Base-by-base conservation (phyloP, 495 filamentous ascomycete genomes). In the Xylaria sp. region DNA sequence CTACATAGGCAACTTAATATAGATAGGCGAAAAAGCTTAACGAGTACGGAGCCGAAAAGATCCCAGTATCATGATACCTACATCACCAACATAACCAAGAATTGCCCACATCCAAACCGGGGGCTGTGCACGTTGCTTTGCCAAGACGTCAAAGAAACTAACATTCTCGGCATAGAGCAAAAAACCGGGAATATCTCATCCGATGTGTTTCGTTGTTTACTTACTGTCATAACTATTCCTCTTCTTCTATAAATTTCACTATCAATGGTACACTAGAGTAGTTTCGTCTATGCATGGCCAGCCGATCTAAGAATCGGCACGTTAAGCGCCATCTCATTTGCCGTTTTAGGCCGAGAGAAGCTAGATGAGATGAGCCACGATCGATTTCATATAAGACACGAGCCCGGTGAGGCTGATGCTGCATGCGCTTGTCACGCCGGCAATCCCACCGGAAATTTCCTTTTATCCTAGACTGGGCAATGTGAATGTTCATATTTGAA, bases 271-370 rank as follows among this genome's bases (percentile, higher is more conserved):
- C 55, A 24, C 9, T 29, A 31, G 11, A 52, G 53, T 29, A 58
- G 33, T 8, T 21, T 37, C 6, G 2, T 17, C 7, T 50, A 14
- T 17, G 52, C 46, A 31, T 55, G 52, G 12, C 26, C 14, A 55
- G 52, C 52, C 24, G 52, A 55, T 29, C 52, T 29, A 15, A 55
- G 26, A 11, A 17, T 4, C 52, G 24, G 48, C n/a, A 50, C n/a
- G 48, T 24, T 8, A 55, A 55, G 14, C 1, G 21, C 41, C 26
- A 37, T 35, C 62, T 65, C 62, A 65, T 65, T 65, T 52, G 17
- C 62, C 29, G 44, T 50, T 50, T 65, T 26, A 6, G 64, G 64
- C n/a, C 43, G 53, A 29, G 15, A 55, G 52, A 58, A 33, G 29
- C 53, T 59, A 58, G 3, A 19, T 7, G 5, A 11, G 31, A 35